Base-by-base conservation (phyloP, 176 grass and related monocot species). In the Poa pratensis region DNA sequence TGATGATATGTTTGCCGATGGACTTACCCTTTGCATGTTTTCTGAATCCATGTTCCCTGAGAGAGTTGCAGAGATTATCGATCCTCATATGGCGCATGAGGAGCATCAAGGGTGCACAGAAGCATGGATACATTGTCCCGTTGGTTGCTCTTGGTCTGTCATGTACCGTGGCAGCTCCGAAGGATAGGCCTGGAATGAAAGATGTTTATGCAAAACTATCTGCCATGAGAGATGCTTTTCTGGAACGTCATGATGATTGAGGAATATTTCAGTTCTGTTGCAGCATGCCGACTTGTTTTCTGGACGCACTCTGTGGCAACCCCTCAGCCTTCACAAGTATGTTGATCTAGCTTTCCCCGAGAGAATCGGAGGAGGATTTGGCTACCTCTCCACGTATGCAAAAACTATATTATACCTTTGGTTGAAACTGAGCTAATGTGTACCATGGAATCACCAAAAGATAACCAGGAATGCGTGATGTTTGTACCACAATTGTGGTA, bases 181-280 rank as follows among this genome's bases (percentile, higher is more conserved):
- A 80, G 45, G 77, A 81, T 8, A 79, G 82, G 50, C 69, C 77
- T 26, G 15, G 37, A 68, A 89, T 89, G 77, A 62, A 9, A 76
- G 69, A 85, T 76, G 80, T 89, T 19, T 85, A 15, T 69, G 58
- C 27, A 2, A 80, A 85, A 76, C 19, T 89, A 11, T 20, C 9
- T 80, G 45, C 11, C 12, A 58, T 89, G 23, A 54, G 54, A 80
- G 34, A 75, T 3, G 51, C 16, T 9, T 88, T 72, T 52, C 62
- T 60, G 37, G 73, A 70, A 27, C n/a, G 2, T 49, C 19, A 28
- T 74, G 45, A 73, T 24, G 42, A 51, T 51, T 51, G 45, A 74
- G 1, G 43, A 62, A 17, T 72, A 26, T 23, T 26, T 61, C 3
- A 9, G 32, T 20, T 71, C 39, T 43, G 43, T 65, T 10, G 20